Base-by-base conservation (phyloP, 345 rosid species). In the Brassica incana region DNA sequence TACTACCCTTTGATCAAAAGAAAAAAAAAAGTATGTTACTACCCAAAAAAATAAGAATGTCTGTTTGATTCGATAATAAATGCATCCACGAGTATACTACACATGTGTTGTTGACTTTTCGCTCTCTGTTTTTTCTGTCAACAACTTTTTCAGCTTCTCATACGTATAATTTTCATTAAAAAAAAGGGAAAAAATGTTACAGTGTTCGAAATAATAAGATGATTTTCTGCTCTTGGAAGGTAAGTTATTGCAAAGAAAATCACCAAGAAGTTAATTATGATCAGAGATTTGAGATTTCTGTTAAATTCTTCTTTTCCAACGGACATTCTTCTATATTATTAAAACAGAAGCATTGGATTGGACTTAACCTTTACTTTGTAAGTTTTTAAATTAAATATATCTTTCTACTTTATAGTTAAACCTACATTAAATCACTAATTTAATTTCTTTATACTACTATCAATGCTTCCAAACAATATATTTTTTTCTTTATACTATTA, bases 41-140 rank as follows among this genome's bases (percentile, higher is more conserved):
- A 11, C 12, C 54, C 15, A 45, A 45, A 45, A 45, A 1, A 2
- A 1, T 3, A 45, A 50, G 75, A 77, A 69, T 77, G 80, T 68
- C 23, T 40, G 69, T 68, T 77, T 61, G 25, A 45, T 29, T 67
- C 48, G 50, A 20, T 9, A 20, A 48, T 70, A 61, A 70, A 77
- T 77, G 80, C 63, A 6, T 61, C 35, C 33, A 60, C 52, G 20
- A 69, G 68, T 69, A 69, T 74, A 16, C 67, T 35, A 18, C 35
- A 60, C 69, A 69, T 70, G 64, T 70, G 80, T 35, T 63, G 52
- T 62, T 77, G 75, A 69, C 63, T 30, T 32, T 76, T 5, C 15
- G n/a, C 54, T 45, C 54, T 45, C 15, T 12, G 54, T 45, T 11
- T 45, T 43, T 45, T 45, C 14, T n/a, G 15, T 45, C 54, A 65